Base-by-base conservation (phyloP, 495 filamentous ascomycete species). In the Podospora conica region DNA sequence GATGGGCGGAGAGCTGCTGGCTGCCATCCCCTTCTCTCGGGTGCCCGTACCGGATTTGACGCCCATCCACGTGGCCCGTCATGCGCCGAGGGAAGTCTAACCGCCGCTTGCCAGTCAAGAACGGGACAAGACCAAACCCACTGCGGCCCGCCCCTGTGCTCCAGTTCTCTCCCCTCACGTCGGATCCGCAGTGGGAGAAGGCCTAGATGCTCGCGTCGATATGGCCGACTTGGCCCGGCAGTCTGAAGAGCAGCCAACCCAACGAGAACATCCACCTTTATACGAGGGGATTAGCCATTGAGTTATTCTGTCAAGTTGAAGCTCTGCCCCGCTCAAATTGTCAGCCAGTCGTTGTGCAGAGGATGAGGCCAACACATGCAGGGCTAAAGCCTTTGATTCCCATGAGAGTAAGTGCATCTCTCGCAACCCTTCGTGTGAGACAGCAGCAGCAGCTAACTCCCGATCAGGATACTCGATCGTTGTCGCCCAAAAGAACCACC, bases 51-150 rank as follows among this genome's bases (percentile, higher is more conserved):
- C 54, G 60, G 53, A 58, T 21, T 27, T 29, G 27, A 33, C 60
- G 33, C 24, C 27, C 23, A 60, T 63, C 58, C 40, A 57, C 61
- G 67, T 66, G 65, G 65, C 58, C 3, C 60, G 55, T 53, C 61
- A 66, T 57, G 55, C 60, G 40, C 57, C 33, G 64, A 65, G 56
- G 28, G 56, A 60, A 31, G 27, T 18, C 64, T n/a, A 23, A 9
- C 20, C 64, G 29, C 55, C 24, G 23, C 53, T 60, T 23, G 64
- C 55, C 56, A 23, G 64, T 18, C 40, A 40, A 21, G 15, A 22
- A 18, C 31, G 33, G 57, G 27, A 59, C 31, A 60, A 65, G 33
- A 59, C 33, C 29, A 24, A 20, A 28, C 33, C 27, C 56, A 57
- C 57, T 56, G 57, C 31, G 53, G 64, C 57, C 64, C 48, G 40